phyloP scores from a whole-genome alignment of 1,139 yeast genomes.

The Suhomyces maxii region DNA sequence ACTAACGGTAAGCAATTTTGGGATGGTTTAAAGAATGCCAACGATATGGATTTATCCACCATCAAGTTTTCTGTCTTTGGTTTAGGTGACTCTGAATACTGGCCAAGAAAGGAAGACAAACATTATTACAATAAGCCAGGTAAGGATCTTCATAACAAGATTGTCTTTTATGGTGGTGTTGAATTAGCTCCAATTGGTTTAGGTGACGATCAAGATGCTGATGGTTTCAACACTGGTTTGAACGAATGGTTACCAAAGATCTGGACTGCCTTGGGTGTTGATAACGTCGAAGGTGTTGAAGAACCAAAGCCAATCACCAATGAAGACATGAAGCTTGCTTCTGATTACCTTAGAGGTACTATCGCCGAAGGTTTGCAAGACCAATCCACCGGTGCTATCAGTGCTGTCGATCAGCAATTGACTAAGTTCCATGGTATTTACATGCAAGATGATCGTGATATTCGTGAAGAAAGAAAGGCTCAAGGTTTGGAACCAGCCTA shows the following conservation, averaged over 20 bases:
- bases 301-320: slow-evolving; percentile 96
- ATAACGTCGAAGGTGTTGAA: slow-evolving; percentile 77
- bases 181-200: slow-evolving; percentile 74
- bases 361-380: slow-evolving; percentile 85
- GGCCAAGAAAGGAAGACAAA: slow-evolving; percentile 97
- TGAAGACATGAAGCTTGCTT: slow-evolving; percentile 89
- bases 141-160: slow-evolving; percentile 64
- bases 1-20: slow-evolving; percentile 90
- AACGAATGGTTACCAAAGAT: slow-evolving; percentile 80
- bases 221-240: slow-evolving; percentile 89
- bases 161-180: slow-evolving; percentile 70
- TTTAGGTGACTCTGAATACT: slow-evolving; percentile 89
- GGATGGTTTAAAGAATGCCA: slow-evolving; percentile 74
- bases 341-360: slow-evolving; percentile 89
- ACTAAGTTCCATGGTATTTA: slow-evolving; percentile 98
- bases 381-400: slow-evolving; percentile 84
- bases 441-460: slow-evolving; percentile 98
- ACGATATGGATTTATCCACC: slow-evolving; percentile 70
- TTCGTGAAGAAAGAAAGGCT: slow-evolving; percentile 87
- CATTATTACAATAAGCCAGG: slow-evolving; percentile 95
- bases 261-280: slow-evolving; percentile 91
- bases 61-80: slow-evolving; percentile 81
- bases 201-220: slow-evolving; percentile 98
- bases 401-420: slow-evolving; percentile 90
- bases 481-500: slow-evolving; percentile 95